These are phyloP conservation scores for Macrolepiota dolichaula DNA, from an alignment of 768 basidiomycete genomes.

Conservation along the genomic window DNA sequence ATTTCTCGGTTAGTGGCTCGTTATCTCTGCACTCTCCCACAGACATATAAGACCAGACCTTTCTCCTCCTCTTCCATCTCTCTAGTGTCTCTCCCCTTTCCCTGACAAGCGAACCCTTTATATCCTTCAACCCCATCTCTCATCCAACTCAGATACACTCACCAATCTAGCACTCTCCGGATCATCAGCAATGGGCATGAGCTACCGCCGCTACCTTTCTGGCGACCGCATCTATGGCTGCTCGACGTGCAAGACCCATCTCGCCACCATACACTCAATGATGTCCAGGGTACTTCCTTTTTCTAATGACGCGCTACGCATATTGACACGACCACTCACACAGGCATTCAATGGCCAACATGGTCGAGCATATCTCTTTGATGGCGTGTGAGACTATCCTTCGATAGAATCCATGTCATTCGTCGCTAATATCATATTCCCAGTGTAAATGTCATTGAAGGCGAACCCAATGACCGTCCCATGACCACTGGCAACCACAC, in stretches of 20 bases:
- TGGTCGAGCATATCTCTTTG: constrained; percentile 92
- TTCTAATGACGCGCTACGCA: constrained; percentile 9
- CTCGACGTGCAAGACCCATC: constrained; percentile 81
- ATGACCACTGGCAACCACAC: constrained; percentile 98
- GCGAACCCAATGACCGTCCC: constrained; percentile 84
- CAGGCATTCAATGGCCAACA: constrained; percentile 98
- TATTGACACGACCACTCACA: constrained; percentile 4
- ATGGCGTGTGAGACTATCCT: constrained; percentile 70
- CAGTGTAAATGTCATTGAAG: constrained; percentile 90
- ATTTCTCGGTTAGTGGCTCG: constrained; percentile 20
- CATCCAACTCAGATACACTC: constrained; percentile 29
- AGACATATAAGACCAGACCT: constrained; percentile 15
- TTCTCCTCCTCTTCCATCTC: background rate
- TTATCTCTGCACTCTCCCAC: constrained; percentile 21
- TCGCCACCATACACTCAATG: constrained; percentile 90
- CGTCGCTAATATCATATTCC: constrained; percentile 14
- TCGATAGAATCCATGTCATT: background rate
- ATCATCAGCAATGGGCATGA: constrained; percentile 74
- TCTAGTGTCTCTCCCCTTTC: constrained; percentile 13
- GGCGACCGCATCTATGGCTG: constrained; percentile 89
- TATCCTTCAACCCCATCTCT: constrained; percentile 34
- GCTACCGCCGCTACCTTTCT: constrained; percentile 81
- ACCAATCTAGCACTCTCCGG: background rate
- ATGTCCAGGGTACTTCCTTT: constrained; percentile 63
- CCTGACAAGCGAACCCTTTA: constrained; percentile 23